Evolutionary conservation across 805 yeast genomes (phyloP), one percentile per base, ranked within the genome.

Genomic region (Wickerhamia fluorescens): DNA sequence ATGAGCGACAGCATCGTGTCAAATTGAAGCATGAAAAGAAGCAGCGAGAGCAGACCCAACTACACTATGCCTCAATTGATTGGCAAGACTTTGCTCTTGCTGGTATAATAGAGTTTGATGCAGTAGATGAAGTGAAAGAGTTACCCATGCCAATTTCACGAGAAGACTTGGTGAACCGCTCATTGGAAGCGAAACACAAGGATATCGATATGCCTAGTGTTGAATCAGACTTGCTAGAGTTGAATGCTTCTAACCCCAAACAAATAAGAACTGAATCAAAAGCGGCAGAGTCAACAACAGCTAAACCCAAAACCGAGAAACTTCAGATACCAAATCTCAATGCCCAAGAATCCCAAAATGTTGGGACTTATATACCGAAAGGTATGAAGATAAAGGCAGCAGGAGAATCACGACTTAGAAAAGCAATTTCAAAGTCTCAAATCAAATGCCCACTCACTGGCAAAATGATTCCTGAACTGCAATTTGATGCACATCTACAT

Each of bases 31-130:
- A 36, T 4, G 64, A 41, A 53, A 56, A 35, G 37, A 50, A 30
- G 28, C 52, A 47, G 25, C 40, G 50, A 25, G 66, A 71, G 22
- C 66, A 66, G 33, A 38, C 44, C 16, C 56, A 53, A 33, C 40
- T 74, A 4, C 77, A 71, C 23, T 84, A 68, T 54, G 85, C 88
- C 0, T 71, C 81, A 7, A 77, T 86, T 14, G 87, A 88, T 54
- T 89, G 98, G 98, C 77, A 78, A 32, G 84, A 82, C 37, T 89
- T 88, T 47, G 63, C 68, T 2, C 63, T 84, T 11, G 79, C 84
- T 6, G 85, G 77, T 28, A 74, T 78, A 2, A 63, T 87, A 9
- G 75, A 68, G 27, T 79, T 86, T 40, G 72, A 73, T 10, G 75
- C 73, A 2, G 53, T 72, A 5, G 87, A 78, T 49, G 63, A 67